Base-by-base conservation (phyloP, 2,329 filamentous ascomycete species). In the Calonectria hongkongensis region DNA sequence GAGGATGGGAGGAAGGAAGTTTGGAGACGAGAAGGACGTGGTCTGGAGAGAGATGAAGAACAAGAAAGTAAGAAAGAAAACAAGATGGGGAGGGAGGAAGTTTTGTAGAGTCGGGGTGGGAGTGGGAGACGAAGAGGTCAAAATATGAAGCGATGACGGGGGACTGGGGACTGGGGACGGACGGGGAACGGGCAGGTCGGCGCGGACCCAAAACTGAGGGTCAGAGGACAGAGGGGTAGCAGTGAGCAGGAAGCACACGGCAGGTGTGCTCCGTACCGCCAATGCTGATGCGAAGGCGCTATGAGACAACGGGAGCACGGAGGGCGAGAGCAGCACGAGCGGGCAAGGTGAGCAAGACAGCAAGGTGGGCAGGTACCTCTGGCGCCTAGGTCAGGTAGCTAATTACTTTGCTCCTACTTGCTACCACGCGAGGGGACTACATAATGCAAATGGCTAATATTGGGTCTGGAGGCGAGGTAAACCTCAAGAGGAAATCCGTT, bases 41-140 rank as follows among this genome's bases (percentile, higher is more conserved):
- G 60, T 33, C 58, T 66, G 47, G 36, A 54, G 51, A 56, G 30
- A 60, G 66, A 73, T 39, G 58, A 33, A 58, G 58, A 48, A 56
- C 48, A 36, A 39, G 45, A 54, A 68, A 25, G 28, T 5, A 39
- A 58, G 54, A 60, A 48, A 39, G 66, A 50, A 50, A 68, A 68
- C 56, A 71, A 65, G 60, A 36, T 39, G 50, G 39, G 64, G 43
- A 60, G 67, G 54, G 41, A 65, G 41, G 68, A 70, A 64, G 58
- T 72, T 62, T 58, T 71, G 66, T 51, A 72, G 68, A 73, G 68
- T 72, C n/a, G 47, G 69, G 69, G 77, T 75, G 76, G 73, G 73
- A 71, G 75, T 73, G 77, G 72, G 77, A 74, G 72, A 70, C 75
- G 72, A 74, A 77, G 76, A 73, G 70, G 54, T 71, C 70, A 73